These are phyloP conservation scores for Aureobasidium sp. DNA, from an alignment of 2,329 filamentous ascomycete genomes.

Conservation along the genomic window DNA sequence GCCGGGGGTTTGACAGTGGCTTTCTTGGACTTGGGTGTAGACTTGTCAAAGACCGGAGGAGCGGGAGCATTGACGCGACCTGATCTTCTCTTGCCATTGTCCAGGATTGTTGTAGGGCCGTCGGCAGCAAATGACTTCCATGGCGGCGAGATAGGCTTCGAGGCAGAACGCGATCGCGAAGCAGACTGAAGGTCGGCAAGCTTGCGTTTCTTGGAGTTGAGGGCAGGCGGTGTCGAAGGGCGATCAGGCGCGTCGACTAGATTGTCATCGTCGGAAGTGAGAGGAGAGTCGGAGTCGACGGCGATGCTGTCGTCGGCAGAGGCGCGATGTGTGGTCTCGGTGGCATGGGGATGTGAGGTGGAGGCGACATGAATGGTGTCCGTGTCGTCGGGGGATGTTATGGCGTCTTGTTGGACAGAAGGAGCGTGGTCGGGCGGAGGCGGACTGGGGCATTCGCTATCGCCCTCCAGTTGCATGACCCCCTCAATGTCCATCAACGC, in stretches of 20 bases:
- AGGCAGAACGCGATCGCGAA: slow-evolving; percentile 24
- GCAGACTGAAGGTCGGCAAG: slow-evolving; percentile 31
- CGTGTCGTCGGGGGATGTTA: neutral
- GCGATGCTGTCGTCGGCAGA: neutral
- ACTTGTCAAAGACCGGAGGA: slow-evolving; percentile 1
- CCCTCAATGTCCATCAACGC: slow-evolving; percentile 23
- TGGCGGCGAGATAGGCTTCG: slow-evolving; percentile 50
- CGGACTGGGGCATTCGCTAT: slow-evolving; percentile 19
- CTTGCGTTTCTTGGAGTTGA: slow-evolving; percentile 56
- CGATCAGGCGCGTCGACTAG: slow-evolving; percentile 14
- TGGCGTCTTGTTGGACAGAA: neutral
- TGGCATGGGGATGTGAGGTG: neutral
- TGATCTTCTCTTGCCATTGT: slow-evolving; percentile 55
- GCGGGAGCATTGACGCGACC: slow-evolving; percentile 50
- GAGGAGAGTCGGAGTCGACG: neutral
- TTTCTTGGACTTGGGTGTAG: slow-evolving; percentile 3
- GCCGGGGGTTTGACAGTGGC: neutral
- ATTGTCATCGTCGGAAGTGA: slow-evolving; percentile 2
- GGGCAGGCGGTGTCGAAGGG: neutral
- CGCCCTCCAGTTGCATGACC: slow-evolving; percentile 21
- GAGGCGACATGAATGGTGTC: slow-evolving; percentile 6
- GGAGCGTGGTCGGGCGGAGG: slow-evolving; percentile 15
- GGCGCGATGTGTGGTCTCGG: neutral
- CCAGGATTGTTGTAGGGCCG: slow-evolving; percentile 77
- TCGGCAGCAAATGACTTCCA: slow-evolving; percentile 85